phyloP scores from a whole-genome alignment of 2,329 filamentous ascomycete species.

The Alternaria arborescens region DNA sequence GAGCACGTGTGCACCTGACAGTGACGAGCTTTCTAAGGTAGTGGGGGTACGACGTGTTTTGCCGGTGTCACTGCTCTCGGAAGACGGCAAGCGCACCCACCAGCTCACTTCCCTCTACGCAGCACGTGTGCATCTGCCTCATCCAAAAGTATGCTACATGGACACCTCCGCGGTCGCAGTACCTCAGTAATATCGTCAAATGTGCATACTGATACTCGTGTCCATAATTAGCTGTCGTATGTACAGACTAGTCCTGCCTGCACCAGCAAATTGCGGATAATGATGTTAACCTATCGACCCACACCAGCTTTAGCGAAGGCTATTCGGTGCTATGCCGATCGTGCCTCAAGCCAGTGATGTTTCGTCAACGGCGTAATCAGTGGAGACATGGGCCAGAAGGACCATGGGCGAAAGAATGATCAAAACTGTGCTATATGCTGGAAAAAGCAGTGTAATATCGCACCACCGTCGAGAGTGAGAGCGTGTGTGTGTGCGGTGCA shows the following conservation, averaged over 20 bases:
- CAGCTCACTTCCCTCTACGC: slow-evolving; percentile 7
- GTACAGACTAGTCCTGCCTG: not conserved
- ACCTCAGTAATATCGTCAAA: not conserved
- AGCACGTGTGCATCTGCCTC: not conserved
- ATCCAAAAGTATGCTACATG: not conserved
- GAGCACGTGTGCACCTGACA: slow-evolving; percentile 6
- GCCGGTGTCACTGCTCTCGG: slow-evolving; percentile 6
- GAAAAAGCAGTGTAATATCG: not conserved
- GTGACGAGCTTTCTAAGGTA: slow-evolving; percentile 16
- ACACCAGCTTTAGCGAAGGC: slow-evolving; percentile 6
- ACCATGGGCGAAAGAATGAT: not conserved
- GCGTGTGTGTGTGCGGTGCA: not conserved
- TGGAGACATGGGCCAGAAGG: slow-evolving; percentile 3
- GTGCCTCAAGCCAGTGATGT: slow-evolving; percentile 17
- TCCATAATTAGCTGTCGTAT: not conserved
- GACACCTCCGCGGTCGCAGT: not conserved
- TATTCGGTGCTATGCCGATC: slow-evolving; percentile 19
- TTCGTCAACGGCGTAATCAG: slow-evolving; percentile 20
- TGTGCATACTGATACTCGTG: not conserved
- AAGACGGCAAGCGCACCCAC: slow-evolving; percentile 16
- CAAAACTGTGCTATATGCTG: not conserved
- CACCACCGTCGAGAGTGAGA: not conserved
- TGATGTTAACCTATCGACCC: slow-evolving; percentile 7
- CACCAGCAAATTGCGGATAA: slow-evolving; percentile 13
- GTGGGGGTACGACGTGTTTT: not conserved